A percentile compares a stretch with the other conserved stretches of the same genome.
These are phyloP conservation scores for Oryza officinalis DNA, from an alignment of 176 grass and related monocot genomes.

Conservation along the genomic window DNA sequence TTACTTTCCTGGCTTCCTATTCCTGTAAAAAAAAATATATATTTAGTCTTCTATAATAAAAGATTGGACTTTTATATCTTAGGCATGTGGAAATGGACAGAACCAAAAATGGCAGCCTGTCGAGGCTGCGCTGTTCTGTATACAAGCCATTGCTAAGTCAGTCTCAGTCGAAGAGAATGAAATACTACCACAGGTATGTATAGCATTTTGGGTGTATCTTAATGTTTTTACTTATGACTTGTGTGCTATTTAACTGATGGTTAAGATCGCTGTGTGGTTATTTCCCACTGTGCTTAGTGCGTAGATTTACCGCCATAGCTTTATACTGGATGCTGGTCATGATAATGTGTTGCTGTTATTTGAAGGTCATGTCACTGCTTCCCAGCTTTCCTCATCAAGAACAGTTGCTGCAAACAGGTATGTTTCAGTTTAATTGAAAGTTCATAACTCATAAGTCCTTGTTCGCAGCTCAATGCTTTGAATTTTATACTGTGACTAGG, in stretches of 20 bases:
- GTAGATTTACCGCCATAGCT: neutral
- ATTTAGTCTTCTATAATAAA: neutral
- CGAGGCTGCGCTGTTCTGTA: constrained; percentile 91
- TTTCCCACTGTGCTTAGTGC: neutral
- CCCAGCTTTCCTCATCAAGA: constrained; percentile 77
- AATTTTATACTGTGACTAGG: constrained; percentile 13
- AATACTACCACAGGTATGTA: constrained; percentile 80
- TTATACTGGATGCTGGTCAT: constrained; percentile 2
- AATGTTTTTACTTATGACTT: neutral
- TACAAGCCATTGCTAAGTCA: constrained; percentile 90
- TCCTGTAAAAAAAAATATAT: constrained; percentile 8
- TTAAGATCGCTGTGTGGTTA: neutral
- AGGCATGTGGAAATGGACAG: constrained; percentile 74
- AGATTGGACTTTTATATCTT: constrained; percentile 5
- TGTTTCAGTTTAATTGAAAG: constrained; percentile 31
- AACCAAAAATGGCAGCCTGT: constrained; percentile 83
- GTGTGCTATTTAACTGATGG: constrained; percentile 9
- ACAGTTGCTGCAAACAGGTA: constrained; percentile 85
- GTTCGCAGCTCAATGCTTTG: neutral
- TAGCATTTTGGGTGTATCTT: neutral
- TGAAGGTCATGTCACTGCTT: constrained; percentile 84
- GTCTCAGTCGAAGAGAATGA: constrained; percentile 79
- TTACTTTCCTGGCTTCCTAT: neutral
- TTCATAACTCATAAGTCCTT: constrained; percentile 26
- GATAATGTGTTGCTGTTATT: constrained; percentile 26